Base-by-base conservation (phyloP, 257 asterid genomes). In the Paulownia fortunei region DNA sequence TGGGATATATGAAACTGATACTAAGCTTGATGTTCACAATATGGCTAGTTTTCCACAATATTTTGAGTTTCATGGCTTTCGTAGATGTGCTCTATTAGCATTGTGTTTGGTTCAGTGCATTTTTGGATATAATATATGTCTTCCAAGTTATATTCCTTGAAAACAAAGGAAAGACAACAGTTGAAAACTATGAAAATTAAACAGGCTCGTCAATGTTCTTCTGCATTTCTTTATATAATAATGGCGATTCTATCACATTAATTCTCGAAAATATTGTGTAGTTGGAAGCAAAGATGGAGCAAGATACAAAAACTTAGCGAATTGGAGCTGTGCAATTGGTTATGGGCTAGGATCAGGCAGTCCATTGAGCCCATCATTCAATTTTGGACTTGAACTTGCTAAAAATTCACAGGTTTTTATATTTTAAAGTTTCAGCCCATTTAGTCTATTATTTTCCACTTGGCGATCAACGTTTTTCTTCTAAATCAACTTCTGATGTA, bases 311-410 rank as follows among this genome's bases (percentile, higher is more conserved):
- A 87, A 92, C 91, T 85, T 92, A 72, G 93, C 86, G 18, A 92
- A 92, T 82, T 94, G 97, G 97, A 94, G 97, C 88, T 94, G 97
- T 84, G 96, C 98, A 55, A 76, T 94, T 49, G 97, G 97, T 73
- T 92, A 92, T 65, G 98, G 98, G 51, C 77, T 92, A 63, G 98
- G 98, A 80, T 94, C 96, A 39, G 96, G 94, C 78, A 92, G 98
- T 83, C 94, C 97, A 52, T 81, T 94, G 90, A 92, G 96, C 83
- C 98, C 98, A 4, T 94, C 97, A 71, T 94, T 92, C 88, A 92
- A 90, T 81, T 94, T 94, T 80, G 96, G 96, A 73, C 97, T 94
- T 62, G 98, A 94, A 86, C 92, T 94, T 69, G 90, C 96, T 44
- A 90, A 86, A 77, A 89, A 79, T 76, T 90, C 98, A 26, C 96